Evolutionary conservation across 331 rosid genomes (phyloP).

Genomic region (Quercus lobata): DNA sequence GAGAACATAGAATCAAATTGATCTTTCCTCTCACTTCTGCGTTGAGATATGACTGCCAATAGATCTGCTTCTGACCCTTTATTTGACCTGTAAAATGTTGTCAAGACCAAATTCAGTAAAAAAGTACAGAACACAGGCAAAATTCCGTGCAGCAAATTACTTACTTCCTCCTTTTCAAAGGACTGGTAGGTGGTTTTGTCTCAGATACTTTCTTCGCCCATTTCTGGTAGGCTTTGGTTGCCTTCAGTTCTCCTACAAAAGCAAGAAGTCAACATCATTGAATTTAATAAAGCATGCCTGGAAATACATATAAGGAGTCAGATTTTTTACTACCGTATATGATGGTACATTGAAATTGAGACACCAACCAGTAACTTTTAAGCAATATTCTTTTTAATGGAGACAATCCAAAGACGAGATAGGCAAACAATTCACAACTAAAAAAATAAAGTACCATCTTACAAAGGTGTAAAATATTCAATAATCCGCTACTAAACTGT

Average conservation of each 20-base stretch:
- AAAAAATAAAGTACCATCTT: background rate
- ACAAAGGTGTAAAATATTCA: background rate
- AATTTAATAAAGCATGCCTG: background rate
- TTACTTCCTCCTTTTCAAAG: conserved; percentile 66
- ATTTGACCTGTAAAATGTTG: conserved; percentile 46
- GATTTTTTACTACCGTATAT: background rate
- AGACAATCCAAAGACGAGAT: background rate
- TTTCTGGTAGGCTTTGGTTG: conserved; percentile 63
- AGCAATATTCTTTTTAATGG: background rate
- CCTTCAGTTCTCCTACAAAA: conserved; percentile 62
- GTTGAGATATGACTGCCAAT: conserved; percentile 62
- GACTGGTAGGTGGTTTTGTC: conserved; percentile 75
- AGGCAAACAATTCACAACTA: background rate
- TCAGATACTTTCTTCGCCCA: conserved; percentile 79
- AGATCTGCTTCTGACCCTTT: conserved; percentile 59
- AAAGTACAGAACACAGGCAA: background rate
- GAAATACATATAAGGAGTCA: background rate
- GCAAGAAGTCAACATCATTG: conserved; percentile 7
- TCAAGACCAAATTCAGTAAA: background rate
- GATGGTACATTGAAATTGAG: background rate
- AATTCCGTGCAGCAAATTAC: conserved; percentile 21
- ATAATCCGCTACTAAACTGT: background rate
- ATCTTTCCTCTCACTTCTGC: conserved; percentile 67
- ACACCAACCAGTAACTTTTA: background rate
- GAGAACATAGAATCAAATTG: conserved; percentile 76